Evolutionary conservation across 768 basidiomycete species (phyloP), one percentile per base, ranked within the genome.

Genomic region (Lactarius hengduanensis): DNA sequence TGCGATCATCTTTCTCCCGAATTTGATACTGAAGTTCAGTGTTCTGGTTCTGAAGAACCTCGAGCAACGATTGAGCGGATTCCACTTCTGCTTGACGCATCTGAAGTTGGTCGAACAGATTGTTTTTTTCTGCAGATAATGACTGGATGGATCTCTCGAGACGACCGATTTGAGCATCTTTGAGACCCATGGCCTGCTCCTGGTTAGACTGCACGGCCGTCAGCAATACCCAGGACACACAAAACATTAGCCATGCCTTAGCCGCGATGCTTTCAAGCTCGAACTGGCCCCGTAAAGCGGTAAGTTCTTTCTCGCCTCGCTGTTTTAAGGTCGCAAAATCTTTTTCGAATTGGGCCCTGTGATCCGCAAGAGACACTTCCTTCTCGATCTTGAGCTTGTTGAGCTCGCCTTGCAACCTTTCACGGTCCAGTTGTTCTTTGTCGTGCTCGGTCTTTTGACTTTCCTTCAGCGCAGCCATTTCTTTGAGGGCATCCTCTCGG

Each of bases 51-150:
- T 91, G 86, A 22, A 94, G 76, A 1, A 83, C 83, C 70, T 94
- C 92, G 2, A 89, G 80, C 69, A 91, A 87, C 5, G 84, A 85
- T 69, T 89, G 87, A 5, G 88, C 85, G 1, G 91, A 90, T 77
- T 99, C 97, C 13, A 91, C 76, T 73, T 98, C 96, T 18, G 92
- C 95, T 75, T 96, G 94, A 36, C 92, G 88, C 57, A 90, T 72
- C 76, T 98, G 94, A 4, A 94, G 80, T 66, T 90, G 86, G 70
- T 96, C 92, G 74, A 98, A 98, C 69, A 94, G 83, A 13, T 79
- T 75, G 70, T 87, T 88, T 72, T 95, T 96, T 73, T 94, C 92
- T 32, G 80, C 77, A 16, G 85, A 84, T 9, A 95, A 80, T 36
- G 81, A 85, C 69, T 84, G 82, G n/a, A 93, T 79, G 1, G 87